Percentiles rank a stretch among this genome's conserved stretches.
These are phyloP conservation scores for Fusarium coffeatum DNA, from an alignment of 2,329 filamentous ascomycete genomes.

Conservation along the genomic window DNA sequence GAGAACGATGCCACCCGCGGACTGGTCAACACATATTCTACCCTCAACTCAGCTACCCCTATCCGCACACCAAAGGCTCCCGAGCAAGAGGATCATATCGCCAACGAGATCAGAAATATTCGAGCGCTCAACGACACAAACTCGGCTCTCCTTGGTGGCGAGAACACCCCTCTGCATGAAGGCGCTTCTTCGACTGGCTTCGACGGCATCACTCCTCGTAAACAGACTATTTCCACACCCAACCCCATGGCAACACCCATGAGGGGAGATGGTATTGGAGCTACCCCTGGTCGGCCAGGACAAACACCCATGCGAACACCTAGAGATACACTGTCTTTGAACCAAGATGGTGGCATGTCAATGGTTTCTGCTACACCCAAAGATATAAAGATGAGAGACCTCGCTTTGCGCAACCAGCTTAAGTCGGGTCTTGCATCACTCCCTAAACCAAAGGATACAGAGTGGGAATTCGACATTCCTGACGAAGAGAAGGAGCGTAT, in stretches of 20 bases:
- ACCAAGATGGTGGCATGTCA: slow-evolving; percentile 75
- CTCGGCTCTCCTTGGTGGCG: slow-evolving; percentile 90
- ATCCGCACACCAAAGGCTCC: slow-evolving; percentile 93
- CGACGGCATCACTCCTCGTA: slow-evolving; percentile 83
- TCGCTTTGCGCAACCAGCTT: slow-evolving; percentile 75
- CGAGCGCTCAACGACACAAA: slow-evolving; percentile 92
- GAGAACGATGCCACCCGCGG: slow-evolving; percentile 89
- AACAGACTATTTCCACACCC: slow-evolving; percentile 86
- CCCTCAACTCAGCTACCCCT: slow-evolving; percentile 82
- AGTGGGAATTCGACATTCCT: slow-evolving; percentile 93
- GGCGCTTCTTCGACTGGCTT: slow-evolving; percentile 87
- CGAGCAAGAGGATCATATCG: slow-evolving; percentile 92
- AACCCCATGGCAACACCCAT: slow-evolving; percentile 95
- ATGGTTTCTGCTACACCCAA: slow-evolving; percentile 79
- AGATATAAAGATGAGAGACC: slow-evolving; percentile 78
- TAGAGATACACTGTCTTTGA: slow-evolving; percentile 87
- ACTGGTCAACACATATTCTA: slow-evolving; percentile 87
- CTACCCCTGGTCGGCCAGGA: slow-evolving; percentile 76
- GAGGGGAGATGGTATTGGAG: slow-evolving; percentile 72
- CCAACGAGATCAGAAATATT: slow-evolving; percentile 96
- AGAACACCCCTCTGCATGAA: slow-evolving; percentile 90
- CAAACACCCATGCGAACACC: slow-evolving; percentile 90
- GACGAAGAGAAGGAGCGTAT: slow-evolving; percentile 77
- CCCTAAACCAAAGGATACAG: slow-evolving; percentile 90
- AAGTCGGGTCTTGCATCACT: slow-evolving; percentile 80